phyloP scores from a whole-genome alignment of 441 rosid species.

The Gossypium gossypioides region DNA sequence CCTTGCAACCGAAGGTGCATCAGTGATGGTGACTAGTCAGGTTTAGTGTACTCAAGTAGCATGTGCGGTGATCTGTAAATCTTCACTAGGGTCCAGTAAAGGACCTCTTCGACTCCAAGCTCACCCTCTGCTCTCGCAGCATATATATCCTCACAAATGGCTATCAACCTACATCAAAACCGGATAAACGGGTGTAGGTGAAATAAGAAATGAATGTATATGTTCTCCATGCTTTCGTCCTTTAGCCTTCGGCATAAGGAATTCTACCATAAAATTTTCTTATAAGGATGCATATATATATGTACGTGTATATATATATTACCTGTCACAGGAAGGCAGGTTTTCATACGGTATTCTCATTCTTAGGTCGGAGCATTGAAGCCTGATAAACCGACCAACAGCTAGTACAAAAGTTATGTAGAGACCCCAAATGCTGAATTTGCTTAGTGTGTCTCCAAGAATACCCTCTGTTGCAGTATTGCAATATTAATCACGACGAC shows the following conservation, averaged over 20 bases:
- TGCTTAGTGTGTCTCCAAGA: constrained; percentile 98
- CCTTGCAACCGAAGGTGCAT: constrained; percentile 6
- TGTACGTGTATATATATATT: background rate
- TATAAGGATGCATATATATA: background rate
- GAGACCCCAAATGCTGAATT: constrained; percentile 99
- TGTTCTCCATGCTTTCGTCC: background rate
- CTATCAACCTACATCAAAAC: constrained; percentile 62
- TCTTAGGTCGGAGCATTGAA: constrained; percentile 93
- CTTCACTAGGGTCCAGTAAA: constrained; percentile 96
- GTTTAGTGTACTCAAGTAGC: constrained; percentile 93
- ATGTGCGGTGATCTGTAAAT: constrained; percentile 96
- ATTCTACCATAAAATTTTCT: constrained; percentile 3
- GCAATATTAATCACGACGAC: constrained; percentile 5
- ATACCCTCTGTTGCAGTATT: constrained; percentile 70
- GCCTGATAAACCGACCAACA: constrained; percentile 97
- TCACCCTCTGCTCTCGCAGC: constrained; percentile 98
- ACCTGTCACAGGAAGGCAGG: constrained; percentile 97
- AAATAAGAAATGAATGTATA: background rate
- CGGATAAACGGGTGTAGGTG: constrained; percentile 4
- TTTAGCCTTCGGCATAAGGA: background rate
- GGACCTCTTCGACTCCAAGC: constrained; percentile 95
- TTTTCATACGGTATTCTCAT: constrained; percentile 99
- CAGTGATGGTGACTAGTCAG: constrained; percentile 35
- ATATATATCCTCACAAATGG: constrained; percentile 92
- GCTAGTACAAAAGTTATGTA: constrained; percentile 98